Percentiles rank a stretch among this genome's conserved stretches.
These are phyloP conservation scores for Curvularia verruculosa DNA, from an alignment of 2,329 filamentous ascomycete genomes.

Conservation along the genomic window DNA sequence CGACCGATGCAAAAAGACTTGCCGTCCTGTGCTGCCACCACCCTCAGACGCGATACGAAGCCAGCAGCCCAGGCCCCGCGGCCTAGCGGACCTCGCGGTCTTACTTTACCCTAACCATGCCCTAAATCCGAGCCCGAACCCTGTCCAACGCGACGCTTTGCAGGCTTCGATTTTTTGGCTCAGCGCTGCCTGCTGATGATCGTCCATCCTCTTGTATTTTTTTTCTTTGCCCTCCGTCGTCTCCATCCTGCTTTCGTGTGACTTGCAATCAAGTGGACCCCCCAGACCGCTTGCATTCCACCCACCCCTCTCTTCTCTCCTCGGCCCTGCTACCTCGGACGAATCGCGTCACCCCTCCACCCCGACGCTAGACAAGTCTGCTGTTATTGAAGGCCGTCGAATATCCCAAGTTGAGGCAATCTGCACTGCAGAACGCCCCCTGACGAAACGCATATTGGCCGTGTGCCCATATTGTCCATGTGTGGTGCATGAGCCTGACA, in stretches of 20 bases:
- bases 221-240: constrained; percentile 36
- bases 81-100: constrained; percentile 34
- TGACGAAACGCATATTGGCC: constrained; percentile 46
- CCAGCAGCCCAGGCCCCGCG: constrained; percentile 20
- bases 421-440: constrained; percentile 47
- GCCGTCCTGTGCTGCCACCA: constrained; percentile 32
- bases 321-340: constrained; percentile 27
- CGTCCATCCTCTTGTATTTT: constrained; percentile 40
- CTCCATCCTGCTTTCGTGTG: constrained; percentile 39
- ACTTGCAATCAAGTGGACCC: constrained; percentile 39
- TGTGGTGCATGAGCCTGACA: background rate
- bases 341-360: constrained; percentile 29
- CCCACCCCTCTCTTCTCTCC: too few relatives aligned
- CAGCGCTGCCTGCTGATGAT: constrained; percentile 36
- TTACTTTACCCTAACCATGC: constrained; percentile 44
- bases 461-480: background rate
- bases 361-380: constrained; percentile 27
- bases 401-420: constrained; percentile 46
- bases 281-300: constrained; percentile 23
- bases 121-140: constrained; percentile 45
- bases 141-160: constrained; percentile 44
- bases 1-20: constrained; percentile 26
- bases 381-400: constrained; percentile 29
- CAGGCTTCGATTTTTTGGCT: constrained; percentile 42
- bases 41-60: constrained; percentile 41